Base-by-base conservation (phyloP, 768 basidiomycete species). In the Tubosaeta brunneosetosa region DNA sequence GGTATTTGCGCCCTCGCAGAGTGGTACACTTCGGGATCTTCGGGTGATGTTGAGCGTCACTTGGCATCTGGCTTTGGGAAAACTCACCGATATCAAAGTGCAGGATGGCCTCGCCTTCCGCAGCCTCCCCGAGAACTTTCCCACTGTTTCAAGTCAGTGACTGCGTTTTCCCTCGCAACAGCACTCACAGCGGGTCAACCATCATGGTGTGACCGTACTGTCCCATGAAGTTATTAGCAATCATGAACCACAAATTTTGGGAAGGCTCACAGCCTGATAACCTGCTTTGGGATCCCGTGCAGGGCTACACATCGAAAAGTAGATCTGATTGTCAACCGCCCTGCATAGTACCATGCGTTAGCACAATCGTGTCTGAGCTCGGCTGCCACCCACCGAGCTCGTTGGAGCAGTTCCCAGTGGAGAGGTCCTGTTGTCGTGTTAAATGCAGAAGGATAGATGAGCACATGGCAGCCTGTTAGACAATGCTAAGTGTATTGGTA, bases 301-400 rank as follows among this genome's bases (percentile, higher is more conserved):
- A 29, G 94, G 94, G 51, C 93, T 97, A 65, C 93, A 95, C 92
- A 94, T 95, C 1, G 89, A 80, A 56, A 97, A 82, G 72, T 82
- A 99, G n/a, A 98, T 82, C 70, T 98, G 94, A 63, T 98, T 97
- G 66, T 99, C 97, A 22, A 94, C 81, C 6, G 97, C 97, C 52
- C 94, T 94, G 61, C 19, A 57, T n/a, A 49, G 10, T 47, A 12
- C 10, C 12, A 29, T 43, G 27, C 8, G 17, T 68, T 37, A 62
- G 50, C 40, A 40, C 16, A n/a, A 22, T 25, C 25, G 46, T 17
- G 14, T 14, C 17, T 19, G 37, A 40, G 7, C 34, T 13, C 14
- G 14, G 33, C 10, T 8, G 16, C 34, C 17, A 41, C 47, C n/a
- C 63, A 88, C 91, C 93, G 76, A 51, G 86, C 85, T 46, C 89